These are phyloP conservation scores for Acanthamoeba culbertsoni DNA, from an alignment of 208 protist species.

Conservation along the genomic window DNA sequence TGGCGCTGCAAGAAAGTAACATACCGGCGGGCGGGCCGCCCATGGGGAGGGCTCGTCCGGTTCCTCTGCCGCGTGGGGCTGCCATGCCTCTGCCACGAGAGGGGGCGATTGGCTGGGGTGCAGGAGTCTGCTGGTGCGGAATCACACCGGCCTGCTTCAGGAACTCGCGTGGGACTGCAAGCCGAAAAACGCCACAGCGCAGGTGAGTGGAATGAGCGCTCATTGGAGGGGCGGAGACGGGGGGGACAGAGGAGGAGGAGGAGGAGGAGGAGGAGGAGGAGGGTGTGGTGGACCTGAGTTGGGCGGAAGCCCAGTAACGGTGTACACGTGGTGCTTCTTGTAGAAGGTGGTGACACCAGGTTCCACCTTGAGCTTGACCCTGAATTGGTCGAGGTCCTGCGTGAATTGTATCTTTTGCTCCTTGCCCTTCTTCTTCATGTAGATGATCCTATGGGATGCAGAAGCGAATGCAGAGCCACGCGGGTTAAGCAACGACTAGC, in stretches of 20 bases:
- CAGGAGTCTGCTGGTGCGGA: slow-evolving; percentile 1
- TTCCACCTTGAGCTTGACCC: slow-evolving; percentile 29
- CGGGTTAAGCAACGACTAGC: too few relatives aligned
- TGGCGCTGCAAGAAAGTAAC: not conserved
- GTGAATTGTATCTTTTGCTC: slow-evolving; percentile 33
- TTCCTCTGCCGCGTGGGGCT: not conserved
- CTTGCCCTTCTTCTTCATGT: slow-evolving; percentile 62
- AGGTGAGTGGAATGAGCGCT: too few relatives aligned
- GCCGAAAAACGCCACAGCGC: not conserved
- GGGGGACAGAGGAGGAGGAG: not conserved
- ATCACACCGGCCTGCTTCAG: slow-evolving; percentile 14
- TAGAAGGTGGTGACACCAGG: not conserved
- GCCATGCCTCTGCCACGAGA: not conserved
- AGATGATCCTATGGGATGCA: not conserved
- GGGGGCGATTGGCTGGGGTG: not conserved
- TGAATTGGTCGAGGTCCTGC: slow-evolving; percentile 14
- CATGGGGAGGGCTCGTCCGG: not conserved
- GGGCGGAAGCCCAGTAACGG: not conserved
- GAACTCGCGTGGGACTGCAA: not conserved
- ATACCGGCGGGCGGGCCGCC: not conserved
- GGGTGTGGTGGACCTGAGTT: not conserved
- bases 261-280: not conserved
- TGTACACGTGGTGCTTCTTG: slow-evolving; percentile 46
- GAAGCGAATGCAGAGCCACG: not conserved
- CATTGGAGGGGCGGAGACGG: too few relatives aligned